These are phyloP conservation scores for Pholiota molesta DNA, from an alignment of 768 basidiomycete genomes.

Conservation along the genomic window DNA sequence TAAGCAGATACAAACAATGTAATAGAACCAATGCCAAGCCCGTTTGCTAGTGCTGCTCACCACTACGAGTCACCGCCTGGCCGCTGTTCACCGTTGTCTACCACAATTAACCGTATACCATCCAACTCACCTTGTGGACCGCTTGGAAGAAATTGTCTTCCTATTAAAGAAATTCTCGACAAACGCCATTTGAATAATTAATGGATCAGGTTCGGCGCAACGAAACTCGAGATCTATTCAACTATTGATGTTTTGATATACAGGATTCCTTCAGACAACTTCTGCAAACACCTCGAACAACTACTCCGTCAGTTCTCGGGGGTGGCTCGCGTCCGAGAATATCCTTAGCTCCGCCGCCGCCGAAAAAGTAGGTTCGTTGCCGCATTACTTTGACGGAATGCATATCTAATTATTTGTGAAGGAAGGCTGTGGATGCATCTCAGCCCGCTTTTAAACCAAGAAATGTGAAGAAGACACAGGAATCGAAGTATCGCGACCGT, in stretches of 20 bases:
- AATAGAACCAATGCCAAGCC: too few relatives aligned
- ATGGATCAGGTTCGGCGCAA: slow-evolving; percentile 38
- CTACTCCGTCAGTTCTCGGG: slow-evolving; percentile 20
- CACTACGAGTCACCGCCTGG: too few relatives aligned
- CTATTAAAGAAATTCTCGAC: too few relatives aligned
- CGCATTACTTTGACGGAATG: slow-evolving; percentile 1
- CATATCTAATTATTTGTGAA: slow-evolving; percentile 27
- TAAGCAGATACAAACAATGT: background rate
- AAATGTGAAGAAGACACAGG: slow-evolving; percentile 64
- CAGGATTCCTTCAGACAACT: slow-evolving; percentile 66
- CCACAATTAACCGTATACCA: too few relatives aligned
- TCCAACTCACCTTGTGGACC: too few relatives aligned
- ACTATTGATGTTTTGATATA: background rate
- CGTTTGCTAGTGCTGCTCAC: too few relatives aligned
- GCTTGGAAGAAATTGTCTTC: too few relatives aligned
- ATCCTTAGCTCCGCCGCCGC: slow-evolving; percentile 30
- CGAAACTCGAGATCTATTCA: background rate
- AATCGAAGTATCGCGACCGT: slow-evolving; percentile 69
- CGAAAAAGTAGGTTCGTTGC: slow-evolving; percentile 32
- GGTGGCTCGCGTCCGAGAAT: slow-evolving; percentile 31
- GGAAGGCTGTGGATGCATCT: slow-evolving; percentile 51
- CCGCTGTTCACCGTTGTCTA: too few relatives aligned
- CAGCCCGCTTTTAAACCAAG: slow-evolving; percentile 81
- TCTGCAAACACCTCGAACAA: slow-evolving; percentile 36
- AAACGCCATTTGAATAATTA: background rate